Evolutionary conservation across 306 rosid species (phyloP).

Genomic region (Gastrolobium villosum): DNA sequence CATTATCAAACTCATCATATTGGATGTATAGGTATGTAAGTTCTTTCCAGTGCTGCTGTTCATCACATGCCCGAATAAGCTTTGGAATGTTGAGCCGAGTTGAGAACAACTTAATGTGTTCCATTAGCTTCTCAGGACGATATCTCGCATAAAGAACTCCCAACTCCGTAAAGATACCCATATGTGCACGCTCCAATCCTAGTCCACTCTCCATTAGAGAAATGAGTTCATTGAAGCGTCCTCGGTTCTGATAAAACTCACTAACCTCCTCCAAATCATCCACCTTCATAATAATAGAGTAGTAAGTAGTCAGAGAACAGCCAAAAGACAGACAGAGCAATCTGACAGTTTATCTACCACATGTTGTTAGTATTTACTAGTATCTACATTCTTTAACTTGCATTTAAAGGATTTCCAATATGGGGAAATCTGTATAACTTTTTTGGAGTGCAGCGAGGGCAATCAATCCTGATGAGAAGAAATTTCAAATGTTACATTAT

Average conservation of each 20-base stretch:
- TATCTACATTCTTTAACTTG: constrained; percentile 13
- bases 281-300: constrained; percentile 59
- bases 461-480: constrained; percentile 20
- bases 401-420: constrained; percentile 23
- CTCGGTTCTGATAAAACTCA: constrained; percentile 92
- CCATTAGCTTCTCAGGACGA: constrained; percentile 94
- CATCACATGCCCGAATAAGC: constrained; percentile 98
- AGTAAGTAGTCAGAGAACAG: constrained; percentile 37
- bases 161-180: constrained; percentile 98
- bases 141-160: constrained; percentile 98
- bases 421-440: not conserved
- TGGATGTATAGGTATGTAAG: constrained; percentile 89
- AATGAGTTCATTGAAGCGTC: constrained; percentile 94
- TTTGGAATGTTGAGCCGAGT: constrained; percentile 95
- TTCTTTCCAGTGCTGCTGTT: constrained; percentile 97
- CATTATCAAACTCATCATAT: constrained; percentile 97
- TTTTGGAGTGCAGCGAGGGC: not conserved
- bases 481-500: constrained; percentile 28
- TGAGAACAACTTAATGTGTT: constrained; percentile 91
- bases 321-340: constrained; percentile 42
- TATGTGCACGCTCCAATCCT: constrained; percentile 94
- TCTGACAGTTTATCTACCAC: constrained; percentile 26
- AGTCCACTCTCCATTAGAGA: constrained; percentile 97
- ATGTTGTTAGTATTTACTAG: constrained; percentile 33
- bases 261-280: constrained; percentile 98